A percentile compares a stretch with the other conserved stretches of the same genome.
phyloP scores from a whole-genome alignment of 495 filamentous ascomycete genomes.

The Paragyromitra xinjiangensis region DNA sequence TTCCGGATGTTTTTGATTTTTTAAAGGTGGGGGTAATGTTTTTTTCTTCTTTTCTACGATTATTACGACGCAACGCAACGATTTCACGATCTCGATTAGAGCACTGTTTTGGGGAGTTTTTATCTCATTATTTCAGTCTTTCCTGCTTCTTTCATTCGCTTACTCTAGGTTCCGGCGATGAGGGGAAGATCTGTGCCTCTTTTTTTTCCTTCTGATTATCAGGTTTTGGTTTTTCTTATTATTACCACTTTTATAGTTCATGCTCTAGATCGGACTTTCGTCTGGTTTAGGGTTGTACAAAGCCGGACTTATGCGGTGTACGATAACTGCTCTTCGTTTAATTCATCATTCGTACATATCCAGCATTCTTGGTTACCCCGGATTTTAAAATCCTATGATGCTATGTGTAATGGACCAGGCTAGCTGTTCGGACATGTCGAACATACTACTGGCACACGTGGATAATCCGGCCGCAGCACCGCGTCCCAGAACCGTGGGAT shows the following conservation, averaged over 20 bases:
- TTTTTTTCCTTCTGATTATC: background rate
- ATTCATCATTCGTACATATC: conserved; percentile 27
- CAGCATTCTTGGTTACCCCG: conserved; percentile 1
- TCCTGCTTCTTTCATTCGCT: conserved; percentile 12
- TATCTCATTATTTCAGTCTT: conserved; percentile 1
- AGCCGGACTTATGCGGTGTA: conserved; percentile 34
- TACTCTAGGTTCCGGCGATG: background rate
- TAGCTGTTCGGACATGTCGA: conserved; percentile 9
- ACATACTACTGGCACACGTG: conserved; percentile 37
- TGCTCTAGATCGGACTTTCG: conserved; percentile 28
- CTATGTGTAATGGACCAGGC: conserved; percentile 9
- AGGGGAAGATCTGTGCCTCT: background rate
- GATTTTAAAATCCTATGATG: background rate
- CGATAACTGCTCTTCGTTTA: conserved; percentile 36
- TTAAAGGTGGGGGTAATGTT: conserved; percentile 47
- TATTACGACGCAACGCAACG: conserved; percentile 42
- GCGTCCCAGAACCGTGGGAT: conserved; percentile 14
- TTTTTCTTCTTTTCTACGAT: conserved; percentile 27
- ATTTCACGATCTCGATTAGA: conserved; percentile 49
- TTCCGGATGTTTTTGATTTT: conserved; percentile 38
- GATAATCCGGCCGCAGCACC: background rate
- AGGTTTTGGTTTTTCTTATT: conserved; percentile 9
- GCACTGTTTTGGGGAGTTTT: conserved; percentile 6
- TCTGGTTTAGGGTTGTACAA: conserved; percentile 37
- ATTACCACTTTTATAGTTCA: conserved; percentile 22